phyloP scores from a whole-genome alignment of 192 early-diverging fungal species.

The Backusella tarrabulga region DNA sequence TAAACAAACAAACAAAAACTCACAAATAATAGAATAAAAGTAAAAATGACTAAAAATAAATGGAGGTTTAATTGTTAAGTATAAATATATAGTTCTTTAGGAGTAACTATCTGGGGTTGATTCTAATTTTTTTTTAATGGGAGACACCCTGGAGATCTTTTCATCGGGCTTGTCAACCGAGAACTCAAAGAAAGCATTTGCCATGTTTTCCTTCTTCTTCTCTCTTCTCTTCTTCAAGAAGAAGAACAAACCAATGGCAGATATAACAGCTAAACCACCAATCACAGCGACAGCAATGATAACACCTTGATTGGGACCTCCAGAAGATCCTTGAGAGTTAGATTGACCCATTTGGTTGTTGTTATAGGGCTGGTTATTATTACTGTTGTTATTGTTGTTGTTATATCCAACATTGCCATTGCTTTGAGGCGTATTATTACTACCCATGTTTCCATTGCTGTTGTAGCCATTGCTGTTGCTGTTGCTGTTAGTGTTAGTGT shows the following conservation, averaged over 20 bases:
- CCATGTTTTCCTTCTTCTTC: conserved; percentile 12
- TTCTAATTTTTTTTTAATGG: conserved; percentile 12
- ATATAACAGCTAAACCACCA: not conserved
- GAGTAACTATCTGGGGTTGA: not conserved
- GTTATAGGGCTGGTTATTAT: not conserved
- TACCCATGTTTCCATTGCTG: not conserved
- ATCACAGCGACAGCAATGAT: not conserved
- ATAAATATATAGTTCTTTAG: not conserved
- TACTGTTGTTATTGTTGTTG: not conserved
- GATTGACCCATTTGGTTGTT: not conserved
- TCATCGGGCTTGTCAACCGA: conserved; percentile 2
- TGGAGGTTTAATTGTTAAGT: not conserved
- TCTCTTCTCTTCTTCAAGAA: conserved; percentile 15
- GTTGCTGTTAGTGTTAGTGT: not conserved
- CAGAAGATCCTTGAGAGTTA: not conserved
- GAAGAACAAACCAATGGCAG: conserved; percentile 8
- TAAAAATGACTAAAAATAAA: not conserved
- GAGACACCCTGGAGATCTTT: not conserved
- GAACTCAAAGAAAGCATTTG: conserved; percentile 13
- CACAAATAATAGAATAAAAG: not conserved
- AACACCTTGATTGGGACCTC: not conserved
- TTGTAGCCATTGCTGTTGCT: not conserved
- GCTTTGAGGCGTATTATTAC: not conserved
- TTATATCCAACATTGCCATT: not conserved
- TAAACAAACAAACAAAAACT: not conserved